phyloP scores from a whole-genome alignment of 352 stramenopile genomes.

The Pythium grandisporangium region DNA sequence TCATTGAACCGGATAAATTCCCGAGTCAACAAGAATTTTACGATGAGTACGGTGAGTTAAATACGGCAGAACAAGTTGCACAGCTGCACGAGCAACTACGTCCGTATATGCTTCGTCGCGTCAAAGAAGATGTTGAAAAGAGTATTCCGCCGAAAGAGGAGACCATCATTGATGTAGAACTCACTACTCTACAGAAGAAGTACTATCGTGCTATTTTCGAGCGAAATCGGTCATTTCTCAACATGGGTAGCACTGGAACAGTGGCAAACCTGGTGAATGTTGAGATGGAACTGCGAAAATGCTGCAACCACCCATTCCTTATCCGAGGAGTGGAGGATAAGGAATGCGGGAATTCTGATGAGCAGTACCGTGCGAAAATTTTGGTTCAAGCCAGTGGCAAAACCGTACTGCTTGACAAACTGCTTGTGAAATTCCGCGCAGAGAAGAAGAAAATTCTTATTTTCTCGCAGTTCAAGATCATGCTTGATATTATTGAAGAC shows the following conservation, averaged over 20 bases:
- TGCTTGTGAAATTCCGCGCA: slow-evolving; percentile 94
- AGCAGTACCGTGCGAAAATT: slow-evolving; percentile 59
- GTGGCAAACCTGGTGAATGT: slow-evolving; percentile 98
- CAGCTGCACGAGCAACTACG: slow-evolving; percentile 95
- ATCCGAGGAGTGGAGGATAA: slow-evolving; percentile 97
- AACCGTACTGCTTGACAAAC: slow-evolving; percentile 98
- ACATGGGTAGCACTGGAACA: slow-evolving; percentile 80
- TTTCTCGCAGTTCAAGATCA: slow-evolving; percentile 99
- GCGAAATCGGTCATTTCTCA: slow-evolving; percentile 91
- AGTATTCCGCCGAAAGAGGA: slow-evolving; percentile 98
- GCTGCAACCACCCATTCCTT: slow-evolving; percentile 99
- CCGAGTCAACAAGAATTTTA: slow-evolving; percentile 93
- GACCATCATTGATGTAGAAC: slow-evolving; percentile 99
- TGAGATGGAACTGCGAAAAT: slow-evolving; percentile 99
- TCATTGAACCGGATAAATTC: slow-evolving; percentile 96
- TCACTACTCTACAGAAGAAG: slow-evolving; percentile 99
- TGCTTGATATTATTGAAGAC: slow-evolving; percentile 95
- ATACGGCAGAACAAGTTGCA: slow-evolving; percentile 94
- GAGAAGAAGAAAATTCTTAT: slow-evolving; percentile 99
- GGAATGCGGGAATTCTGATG: slow-evolving; percentile 81
- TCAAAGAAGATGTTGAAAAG: slow-evolving; percentile 99
- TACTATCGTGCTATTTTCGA: slow-evolving; percentile 98
- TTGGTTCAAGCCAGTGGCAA: slow-evolving; percentile 90
- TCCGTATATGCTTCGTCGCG: slow-evolving; percentile 97
- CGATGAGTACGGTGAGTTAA: slow-evolving; percentile 95